These are phyloP conservation scores for Cephalotrichum gorgonifer DNA, from an alignment of 2,329 filamentous ascomycete species.

Conservation along the genomic window DNA sequence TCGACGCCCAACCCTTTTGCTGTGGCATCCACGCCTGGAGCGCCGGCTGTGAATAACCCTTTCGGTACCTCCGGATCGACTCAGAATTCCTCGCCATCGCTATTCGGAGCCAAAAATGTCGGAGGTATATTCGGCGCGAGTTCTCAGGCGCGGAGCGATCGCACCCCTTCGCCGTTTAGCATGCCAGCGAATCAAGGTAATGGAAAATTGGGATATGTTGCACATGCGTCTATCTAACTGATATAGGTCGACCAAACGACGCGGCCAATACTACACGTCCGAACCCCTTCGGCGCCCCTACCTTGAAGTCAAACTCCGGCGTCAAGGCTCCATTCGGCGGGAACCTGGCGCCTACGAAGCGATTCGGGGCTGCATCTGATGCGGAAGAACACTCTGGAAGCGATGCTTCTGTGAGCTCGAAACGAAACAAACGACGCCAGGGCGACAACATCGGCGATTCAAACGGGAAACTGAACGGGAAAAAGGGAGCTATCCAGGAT, in stretches of 20 bases:
- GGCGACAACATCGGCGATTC: not conserved
- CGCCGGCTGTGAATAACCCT: not conserved
- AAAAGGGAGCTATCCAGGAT: not conserved
- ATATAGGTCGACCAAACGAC: constrained; percentile 2
- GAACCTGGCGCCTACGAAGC: not conserved
- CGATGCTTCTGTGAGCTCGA: not conserved
- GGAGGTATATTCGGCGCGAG: not conserved
- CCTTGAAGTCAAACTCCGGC: not conserved
- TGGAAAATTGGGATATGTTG: not conserved
- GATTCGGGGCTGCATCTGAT: constrained; percentile 1
- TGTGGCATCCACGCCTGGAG: not conserved
- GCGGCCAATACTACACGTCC: not conserved
- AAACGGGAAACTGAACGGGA: not conserved
- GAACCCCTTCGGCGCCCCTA: not conserved
- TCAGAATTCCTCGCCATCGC: not conserved
- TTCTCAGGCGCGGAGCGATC: not conserved
- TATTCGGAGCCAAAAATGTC: not conserved
- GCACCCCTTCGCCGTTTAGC: constrained; percentile 6
- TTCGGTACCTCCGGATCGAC: not conserved
- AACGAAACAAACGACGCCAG: not conserved
- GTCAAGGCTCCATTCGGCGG: not conserved
- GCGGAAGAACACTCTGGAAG: not conserved
- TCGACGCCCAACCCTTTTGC: constrained; percentile 5
- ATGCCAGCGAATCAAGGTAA: constrained; percentile 6
- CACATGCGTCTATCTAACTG: constrained; percentile 2